A percentile compares a stretch with the other conserved stretches of the same genome.
Evolutionary conservation across 805 yeast species (phyloP).

Genomic region (Kodamaea sagamina): DNA sequence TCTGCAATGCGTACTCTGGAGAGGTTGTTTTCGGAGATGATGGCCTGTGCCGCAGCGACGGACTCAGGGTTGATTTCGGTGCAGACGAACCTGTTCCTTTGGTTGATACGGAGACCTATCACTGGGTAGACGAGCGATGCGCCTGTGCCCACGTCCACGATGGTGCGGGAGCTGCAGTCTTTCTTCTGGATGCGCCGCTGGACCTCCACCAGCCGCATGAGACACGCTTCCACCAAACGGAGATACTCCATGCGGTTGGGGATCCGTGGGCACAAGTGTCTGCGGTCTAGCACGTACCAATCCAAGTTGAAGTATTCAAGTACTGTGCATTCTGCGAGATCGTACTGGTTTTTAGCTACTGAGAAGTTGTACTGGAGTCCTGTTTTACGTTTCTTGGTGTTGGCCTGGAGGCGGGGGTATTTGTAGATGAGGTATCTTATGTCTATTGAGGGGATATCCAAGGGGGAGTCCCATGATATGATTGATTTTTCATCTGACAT

Average conservation of each 20-base stretch:
- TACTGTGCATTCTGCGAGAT: slow-evolving; percentile 18
- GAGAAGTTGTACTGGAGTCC: slow-evolving; percentile 16
- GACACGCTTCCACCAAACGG: slow-evolving; percentile 17
- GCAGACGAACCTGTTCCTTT: slow-evolving; percentile 13
- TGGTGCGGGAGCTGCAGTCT: neutral
- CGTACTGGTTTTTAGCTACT: slow-evolving; percentile 18
- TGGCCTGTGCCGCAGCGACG: slow-evolving; percentile 12
- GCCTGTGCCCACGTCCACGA: slow-evolving; percentile 25
- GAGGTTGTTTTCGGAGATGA: slow-evolving; percentile 4
- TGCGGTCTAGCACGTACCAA: slow-evolving; percentile 14
- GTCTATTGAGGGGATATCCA: neutral
- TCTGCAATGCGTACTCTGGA: neutral
- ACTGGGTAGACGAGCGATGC: slow-evolving; percentile 22
- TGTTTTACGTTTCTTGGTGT: slow-evolving; percentile 11
- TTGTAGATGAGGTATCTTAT: slow-evolving; percentile 2
- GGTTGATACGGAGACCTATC: slow-evolving; percentile 13
- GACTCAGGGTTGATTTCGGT: slow-evolving; percentile 21
- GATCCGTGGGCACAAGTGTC: slow-evolving; percentile 22
- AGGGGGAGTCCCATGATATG: neutral
- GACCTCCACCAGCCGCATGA: slow-evolving; percentile 14
- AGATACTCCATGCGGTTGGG: slow-evolving; percentile 23
- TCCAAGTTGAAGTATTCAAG: slow-evolving; percentile 15
- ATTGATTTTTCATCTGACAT: too few relatives aligned
- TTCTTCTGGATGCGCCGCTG: neutral
- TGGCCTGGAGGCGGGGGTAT: slow-evolving; percentile 9